Base-by-base conservation (phyloP, 2,329 filamentous ascomycete genomes). In the Aspergillus texensis region DNA sequence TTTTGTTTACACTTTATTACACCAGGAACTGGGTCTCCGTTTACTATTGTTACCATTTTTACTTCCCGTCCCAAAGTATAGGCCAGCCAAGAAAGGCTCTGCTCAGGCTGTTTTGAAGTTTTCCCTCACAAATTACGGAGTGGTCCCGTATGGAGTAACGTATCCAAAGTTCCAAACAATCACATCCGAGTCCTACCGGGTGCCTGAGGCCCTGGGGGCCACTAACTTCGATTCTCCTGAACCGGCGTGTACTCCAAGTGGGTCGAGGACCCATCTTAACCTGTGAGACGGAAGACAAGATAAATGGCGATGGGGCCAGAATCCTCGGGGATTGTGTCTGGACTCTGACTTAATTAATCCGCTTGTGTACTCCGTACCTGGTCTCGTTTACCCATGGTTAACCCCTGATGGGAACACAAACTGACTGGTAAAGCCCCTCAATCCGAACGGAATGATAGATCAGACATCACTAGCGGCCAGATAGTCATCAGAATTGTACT, bases 161-260 rank as follows among this genome's bases (percentile, higher is more conserved):
- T 32, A 52, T 52, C 28, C 26, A 28, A 28, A 28, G 26, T 28
- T 28, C 26, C 26, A 55, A 53, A 55, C 52, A 39, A 55, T 16
- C 52, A 21, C n/a, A 55, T 39, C 52, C 52, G 52, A 54, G 36
- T 26, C n/a, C 52, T 19, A 39, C 52, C 32, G 52, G 34, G 32
- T 54, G 52, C 52, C 52, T 39, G 21, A 54, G n/a, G 52, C 34
- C 32, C 19, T 55, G n/a, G 32, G 21, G 21, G 4, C 34, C 30
- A 50, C 45, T 34, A 58, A 59, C 9, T 28, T 59, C 30, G 48
- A 59, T 52, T 58, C 50, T 60, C 58, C 50, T 60, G 58, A 60
- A 60, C 50, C 39, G 58, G 52, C 36, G 58, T 54, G 14, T 56
- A 21, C 16, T 54, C 9, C 30, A 26, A 43, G 58, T 60, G 58